Evolutionary conservation across 306 rosid genomes (phyloP).

Genomic region (Senna siamea): DNA sequence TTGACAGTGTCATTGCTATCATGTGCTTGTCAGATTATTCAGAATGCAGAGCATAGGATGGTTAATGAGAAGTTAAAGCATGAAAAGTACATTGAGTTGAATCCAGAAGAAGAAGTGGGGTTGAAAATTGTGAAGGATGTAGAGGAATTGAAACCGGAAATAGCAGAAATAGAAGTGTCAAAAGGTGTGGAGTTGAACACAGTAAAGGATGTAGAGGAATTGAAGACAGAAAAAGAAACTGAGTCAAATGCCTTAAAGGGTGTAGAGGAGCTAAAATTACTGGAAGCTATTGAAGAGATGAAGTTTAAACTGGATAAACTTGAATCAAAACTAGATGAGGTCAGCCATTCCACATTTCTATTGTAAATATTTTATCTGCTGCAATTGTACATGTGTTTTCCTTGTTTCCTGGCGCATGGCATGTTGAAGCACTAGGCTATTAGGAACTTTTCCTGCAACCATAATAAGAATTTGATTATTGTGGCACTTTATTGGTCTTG

Average conservation of each 20-base stretch:
- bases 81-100: slow-evolving; percentile 43
- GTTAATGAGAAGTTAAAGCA: slow-evolving; percentile 39
- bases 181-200: slow-evolving; percentile 37
- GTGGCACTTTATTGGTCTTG: slow-evolving; percentile 14
- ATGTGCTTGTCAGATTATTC: slow-evolving; percentile 43
- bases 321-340: slow-evolving; percentile 85
- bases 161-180: slow-evolving; percentile 6
- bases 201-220: slow-evolving; percentile 29
- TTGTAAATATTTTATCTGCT: slow-evolving; percentile 21
- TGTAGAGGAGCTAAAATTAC: slow-evolving; percentile 55
- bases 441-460: slow-evolving; percentile 5
- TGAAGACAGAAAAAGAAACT: slow-evolving; percentile 35
- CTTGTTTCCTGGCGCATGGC: slow-evolving; percentile 26
- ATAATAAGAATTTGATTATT: slow-evolving; percentile 31
- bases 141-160: slow-evolving; percentile 28
- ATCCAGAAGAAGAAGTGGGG: slow-evolving; percentile 37
- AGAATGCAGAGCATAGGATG: slow-evolving; percentile 43
- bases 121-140: slow-evolving; percentile 38
- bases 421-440: slow-evolving; percentile 25
- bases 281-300: slow-evolving; percentile 72
- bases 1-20: slow-evolving; percentile 1
- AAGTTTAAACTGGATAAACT: slow-evolving; percentile 70
- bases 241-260: slow-evolving; percentile 35
- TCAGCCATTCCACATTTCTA: slow-evolving; percentile 44
- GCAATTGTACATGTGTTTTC: not conserved